Evolutionary conservation across 2,329 filamentous ascomycete species (phyloP).

Genomic region (Cryphonectria carpinicola): DNA sequence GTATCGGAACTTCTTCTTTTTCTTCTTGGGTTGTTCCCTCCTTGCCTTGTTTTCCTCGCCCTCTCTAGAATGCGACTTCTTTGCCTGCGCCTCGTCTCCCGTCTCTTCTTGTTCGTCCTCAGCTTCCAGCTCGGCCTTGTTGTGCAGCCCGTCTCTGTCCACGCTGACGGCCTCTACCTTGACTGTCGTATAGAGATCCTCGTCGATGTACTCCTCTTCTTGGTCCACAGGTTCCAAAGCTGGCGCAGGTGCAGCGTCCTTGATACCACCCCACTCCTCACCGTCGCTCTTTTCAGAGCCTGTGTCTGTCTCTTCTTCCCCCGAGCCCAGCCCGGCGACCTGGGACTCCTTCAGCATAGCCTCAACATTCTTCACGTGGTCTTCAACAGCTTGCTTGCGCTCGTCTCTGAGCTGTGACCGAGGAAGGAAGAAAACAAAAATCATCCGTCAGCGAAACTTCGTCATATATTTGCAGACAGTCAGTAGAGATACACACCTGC

Average conservation of each 20-base stretch:
- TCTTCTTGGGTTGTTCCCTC: constrained; percentile 68
- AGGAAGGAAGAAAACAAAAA: background rate
- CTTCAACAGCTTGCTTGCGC: constrained; percentile 78
- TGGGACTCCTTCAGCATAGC: constrained; percentile 67
- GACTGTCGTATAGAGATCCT: constrained; percentile 93
- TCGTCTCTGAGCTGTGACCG: constrained; percentile 74
- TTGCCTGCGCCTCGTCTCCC: constrained; percentile 37
- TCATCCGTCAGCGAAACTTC: background rate
- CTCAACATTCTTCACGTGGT: constrained; percentile 79
- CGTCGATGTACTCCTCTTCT: constrained; percentile 94
- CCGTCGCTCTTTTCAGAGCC: constrained; percentile 48
- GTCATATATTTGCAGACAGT: background rate
- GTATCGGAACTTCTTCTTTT: constrained; percentile 91
- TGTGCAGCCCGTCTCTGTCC: constrained; percentile 72
- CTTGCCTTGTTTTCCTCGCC: constrained; percentile 52
- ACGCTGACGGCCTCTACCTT: constrained; percentile 89
- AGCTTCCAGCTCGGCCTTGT: constrained; percentile 47
- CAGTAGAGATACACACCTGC: constrained; percentile 61
- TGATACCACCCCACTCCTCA: constrained; percentile 69
- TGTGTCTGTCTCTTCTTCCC: constrained; percentile 40
- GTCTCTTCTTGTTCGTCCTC: constrained; percentile 40
- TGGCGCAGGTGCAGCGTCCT: constrained; percentile 49
- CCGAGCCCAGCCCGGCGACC: constrained; percentile 48
- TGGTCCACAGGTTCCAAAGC: constrained; percentile 65
- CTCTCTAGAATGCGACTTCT: constrained; percentile 33